Conservation (phyloP, 2,329 filamentous ascomycete genomes). For the Penicillium concentricum region DNA sequence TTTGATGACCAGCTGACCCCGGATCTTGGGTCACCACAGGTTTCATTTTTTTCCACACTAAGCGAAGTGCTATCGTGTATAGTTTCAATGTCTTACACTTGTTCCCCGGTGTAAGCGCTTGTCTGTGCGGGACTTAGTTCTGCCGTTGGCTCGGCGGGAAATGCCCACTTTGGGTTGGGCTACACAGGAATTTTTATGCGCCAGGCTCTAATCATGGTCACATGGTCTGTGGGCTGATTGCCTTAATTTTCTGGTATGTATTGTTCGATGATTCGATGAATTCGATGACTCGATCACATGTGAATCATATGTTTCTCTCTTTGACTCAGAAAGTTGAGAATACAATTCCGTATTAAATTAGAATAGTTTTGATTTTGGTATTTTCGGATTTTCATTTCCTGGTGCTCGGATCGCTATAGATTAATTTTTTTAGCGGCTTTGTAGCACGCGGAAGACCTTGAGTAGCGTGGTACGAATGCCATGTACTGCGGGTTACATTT, state of each 20-base stretch:
- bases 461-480: background rate
- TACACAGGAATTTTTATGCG: background rate
- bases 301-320: slow-evolving; percentile 1
- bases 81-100: background rate
- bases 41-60: background rate
- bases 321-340: background rate
- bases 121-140: background rate
- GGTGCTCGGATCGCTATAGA: background rate
- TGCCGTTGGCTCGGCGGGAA: slow-evolving; percentile 1
- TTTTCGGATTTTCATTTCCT: background rate
- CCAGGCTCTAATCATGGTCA: background rate
- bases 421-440: background rate
- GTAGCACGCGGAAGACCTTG: background rate
- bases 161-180: background rate
- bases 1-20: slow-evolving; percentile 6
- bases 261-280: background rate
- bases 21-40: slow-evolving; percentile 2
- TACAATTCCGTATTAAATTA: background rate
- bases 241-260: slow-evolving; percentile 4
- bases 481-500: background rate
- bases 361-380: background rate
- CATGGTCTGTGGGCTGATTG: slow-evolving; percentile 6
- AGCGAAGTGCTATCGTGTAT: background rate
- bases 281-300: slow-evolving; percentile 1
- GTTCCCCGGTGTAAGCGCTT: slow-evolving; percentile 2